phyloP scores from a whole-genome alignment of 352 stramenopile species.

The Blastocystis sp. region DNA sequence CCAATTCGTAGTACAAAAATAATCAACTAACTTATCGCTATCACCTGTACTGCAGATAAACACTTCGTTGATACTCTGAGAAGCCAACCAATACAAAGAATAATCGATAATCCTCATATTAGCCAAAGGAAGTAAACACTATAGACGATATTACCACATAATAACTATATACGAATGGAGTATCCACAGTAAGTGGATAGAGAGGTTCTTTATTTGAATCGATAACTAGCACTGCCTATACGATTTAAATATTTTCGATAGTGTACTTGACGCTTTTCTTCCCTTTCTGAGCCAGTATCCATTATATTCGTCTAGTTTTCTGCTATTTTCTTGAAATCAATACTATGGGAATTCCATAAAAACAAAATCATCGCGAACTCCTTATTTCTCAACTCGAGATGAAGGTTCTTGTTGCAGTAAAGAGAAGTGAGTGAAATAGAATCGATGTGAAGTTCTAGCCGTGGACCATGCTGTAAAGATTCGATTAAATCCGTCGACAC shows the following conservation, averaged over 20 bases:
- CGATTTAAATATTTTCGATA: neutral
- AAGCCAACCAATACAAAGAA: slow-evolving; percentile 36
- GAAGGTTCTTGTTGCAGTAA: slow-evolving; percentile 90
- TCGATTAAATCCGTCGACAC: slow-evolving; percentile 73
- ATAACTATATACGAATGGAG: neutral
- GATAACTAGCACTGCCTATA: slow-evolving; percentile 15
- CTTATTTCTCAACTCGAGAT: slow-evolving; percentile 65
- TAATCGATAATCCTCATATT: slow-evolving; percentile 41
- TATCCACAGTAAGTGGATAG: slow-evolving; percentile 13
- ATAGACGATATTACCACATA: neutral
- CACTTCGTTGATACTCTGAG: slow-evolving; percentile 31
- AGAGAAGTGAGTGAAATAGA: slow-evolving; percentile 76
- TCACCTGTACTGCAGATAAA: slow-evolving; percentile 1
- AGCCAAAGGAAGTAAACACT: slow-evolving; percentile 53
- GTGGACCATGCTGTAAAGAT: slow-evolving; percentile 97
- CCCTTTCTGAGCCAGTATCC: neutral
- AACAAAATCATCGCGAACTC: neutral
- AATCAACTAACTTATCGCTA: neutral
- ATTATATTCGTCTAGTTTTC: neutral
- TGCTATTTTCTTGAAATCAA: neutral
- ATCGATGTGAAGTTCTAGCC: neutral
- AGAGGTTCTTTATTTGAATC: neutral
- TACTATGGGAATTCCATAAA: neutral
- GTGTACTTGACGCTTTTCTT: slow-evolving; percentile 42
- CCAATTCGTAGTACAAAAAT: neutral